phyloP scores from a whole-genome alignment of 2,329 filamentous ascomycete species.

The Harringtonia aguacate region DNA sequence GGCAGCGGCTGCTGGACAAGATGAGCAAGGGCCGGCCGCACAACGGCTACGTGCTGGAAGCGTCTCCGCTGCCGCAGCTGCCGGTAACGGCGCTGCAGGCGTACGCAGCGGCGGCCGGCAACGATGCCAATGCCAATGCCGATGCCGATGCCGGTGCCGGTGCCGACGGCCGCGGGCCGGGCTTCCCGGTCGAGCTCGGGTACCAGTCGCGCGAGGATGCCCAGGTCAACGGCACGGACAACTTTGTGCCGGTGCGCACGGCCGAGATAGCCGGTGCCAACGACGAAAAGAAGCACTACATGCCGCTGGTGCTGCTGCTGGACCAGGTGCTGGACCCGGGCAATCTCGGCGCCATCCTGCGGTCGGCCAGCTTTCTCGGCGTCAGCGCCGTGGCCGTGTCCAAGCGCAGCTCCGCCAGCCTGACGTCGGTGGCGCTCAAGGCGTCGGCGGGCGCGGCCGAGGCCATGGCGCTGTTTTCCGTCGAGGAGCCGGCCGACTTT shows the following conservation, averaged over 20 bases:
- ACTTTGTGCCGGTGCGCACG: conserved; percentile 28
- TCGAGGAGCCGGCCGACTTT: conserved; percentile 59
- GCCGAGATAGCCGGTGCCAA: background rate
- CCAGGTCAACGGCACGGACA: conserved; percentile 56
- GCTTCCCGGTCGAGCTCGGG: conserved; percentile 50
- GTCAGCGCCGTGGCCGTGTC: conserved; percentile 74
- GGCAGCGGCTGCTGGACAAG: conserved; percentile 65
- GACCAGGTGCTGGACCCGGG: conserved; percentile 76
- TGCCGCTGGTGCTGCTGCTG: conserved; percentile 63
- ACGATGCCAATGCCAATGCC: background rate
- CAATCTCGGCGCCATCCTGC: conserved; percentile 82
- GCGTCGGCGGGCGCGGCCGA: conserved; percentile 83
- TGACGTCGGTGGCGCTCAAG: conserved; percentile 73
- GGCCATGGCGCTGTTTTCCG: conserved; percentile 60
- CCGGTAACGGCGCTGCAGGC: conserved; percentile 51
- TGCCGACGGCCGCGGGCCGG: conserved; percentile 17
- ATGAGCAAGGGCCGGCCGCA: conserved; percentile 77
- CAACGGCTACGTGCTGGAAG: conserved; percentile 82
- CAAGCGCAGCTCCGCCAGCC: conserved; percentile 58
- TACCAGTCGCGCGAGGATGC: conserved; percentile 66
- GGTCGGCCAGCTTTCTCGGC: conserved; percentile 84
- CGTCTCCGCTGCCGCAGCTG: conserved; percentile 66
- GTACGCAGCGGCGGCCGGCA: conserved; percentile 16
- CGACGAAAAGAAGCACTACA: conserved; percentile 22
- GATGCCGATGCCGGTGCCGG: too few species aligned